These are phyloP conservation scores for Eurotiales sp. DNA, from an alignment of 2,329 filamentous ascomycete genomes.

Conservation along the genomic window DNA sequence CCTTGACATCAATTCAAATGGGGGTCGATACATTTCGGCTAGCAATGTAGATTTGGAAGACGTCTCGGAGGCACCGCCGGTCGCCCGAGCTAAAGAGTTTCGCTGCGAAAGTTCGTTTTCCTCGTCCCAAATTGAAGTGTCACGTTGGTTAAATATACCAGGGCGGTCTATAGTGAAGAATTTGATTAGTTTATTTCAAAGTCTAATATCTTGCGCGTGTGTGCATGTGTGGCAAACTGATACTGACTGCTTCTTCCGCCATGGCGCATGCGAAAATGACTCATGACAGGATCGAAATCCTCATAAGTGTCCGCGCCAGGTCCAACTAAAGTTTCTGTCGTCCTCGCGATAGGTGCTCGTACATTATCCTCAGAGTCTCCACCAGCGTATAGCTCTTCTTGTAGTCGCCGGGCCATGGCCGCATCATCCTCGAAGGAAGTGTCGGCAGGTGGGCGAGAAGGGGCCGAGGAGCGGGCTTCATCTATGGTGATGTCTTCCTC, in stretches of 20 bases:
- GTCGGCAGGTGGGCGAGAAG: slow-evolving; percentile 32
- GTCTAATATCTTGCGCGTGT: not conserved
- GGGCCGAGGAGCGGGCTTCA: slow-evolving; percentile 24
- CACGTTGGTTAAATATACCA: slow-evolving; percentile 68
- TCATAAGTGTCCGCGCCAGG: slow-evolving; percentile 57
- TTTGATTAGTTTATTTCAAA: slow-evolving; percentile 3
- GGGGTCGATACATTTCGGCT: slow-evolving; percentile 87
- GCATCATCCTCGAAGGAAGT: slow-evolving; percentile 79
- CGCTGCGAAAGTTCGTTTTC: slow-evolving; percentile 47
- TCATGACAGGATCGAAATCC: slow-evolving; percentile 50
- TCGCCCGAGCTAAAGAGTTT: slow-evolving; percentile 56
- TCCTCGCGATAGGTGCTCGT: slow-evolving; percentile 84
- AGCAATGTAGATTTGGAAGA: slow-evolving; percentile 72
- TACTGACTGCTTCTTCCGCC: slow-evolving; percentile 32
- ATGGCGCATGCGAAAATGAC: slow-evolving; percentile 57
- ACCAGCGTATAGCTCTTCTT: slow-evolving; percentile 81
- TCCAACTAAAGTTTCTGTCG: slow-evolving; percentile 85
- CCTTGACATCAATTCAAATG: slow-evolving; percentile 81
- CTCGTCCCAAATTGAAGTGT: slow-evolving; percentile 57
- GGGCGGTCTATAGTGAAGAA: slow-evolving; percentile 37
- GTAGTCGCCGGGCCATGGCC: slow-evolving; percentile 83
- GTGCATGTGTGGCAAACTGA: not conserved
- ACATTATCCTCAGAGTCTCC: slow-evolving; percentile 59
- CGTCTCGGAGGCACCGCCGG: slow-evolving; percentile 61
- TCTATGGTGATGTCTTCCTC: slow-evolving; percentile 53